A percentile compares a stretch with the other conserved stretches of the same genome.
Conservation (phyloP, 2,329 filamentous ascomycete species). For the Dryadomyces quercus-mongolicae region DNA sequence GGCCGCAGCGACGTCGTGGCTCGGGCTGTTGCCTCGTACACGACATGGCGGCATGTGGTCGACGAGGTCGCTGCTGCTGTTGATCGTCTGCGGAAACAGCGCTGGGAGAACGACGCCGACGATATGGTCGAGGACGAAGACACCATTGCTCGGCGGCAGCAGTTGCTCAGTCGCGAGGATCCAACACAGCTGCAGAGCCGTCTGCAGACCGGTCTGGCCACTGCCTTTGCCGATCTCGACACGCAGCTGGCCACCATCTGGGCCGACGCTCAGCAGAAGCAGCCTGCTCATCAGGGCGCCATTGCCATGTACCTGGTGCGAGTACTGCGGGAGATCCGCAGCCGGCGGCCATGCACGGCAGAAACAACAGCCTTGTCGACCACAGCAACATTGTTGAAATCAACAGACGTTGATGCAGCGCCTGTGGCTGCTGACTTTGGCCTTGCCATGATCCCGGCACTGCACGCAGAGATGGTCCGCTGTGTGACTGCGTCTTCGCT, state of each 20-base stretch:
- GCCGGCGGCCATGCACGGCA: conserved; percentile 37
- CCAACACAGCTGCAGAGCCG: conserved; percentile 23
- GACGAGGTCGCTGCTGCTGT: conserved; percentile 52
- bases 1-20: conserved; percentile 59
- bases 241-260: conserved; percentile 40
- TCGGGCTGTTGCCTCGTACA: conserved; percentile 49
- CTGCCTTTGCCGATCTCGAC: conserved; percentile 35
- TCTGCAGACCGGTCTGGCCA: conserved; percentile 19
- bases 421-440: conserved; percentile 37
- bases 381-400: too few species aligned
- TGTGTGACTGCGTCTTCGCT: conserved; percentile 39
- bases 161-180: conserved; percentile 53
- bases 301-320: conserved; percentile 58
- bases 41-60: conserved; percentile 63
- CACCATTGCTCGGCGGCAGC: conserved; percentile 53
- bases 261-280: conserved; percentile 7
- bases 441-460: conserved; percentile 43
- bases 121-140: conserved; percentile 65
- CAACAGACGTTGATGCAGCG: not conserved
- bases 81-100: conserved; percentile 51
- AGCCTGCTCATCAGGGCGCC: not conserved
- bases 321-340: conserved; percentile 60
- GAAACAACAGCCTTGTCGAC: not conserved
- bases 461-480: conserved; percentile 51
- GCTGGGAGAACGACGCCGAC: conserved; percentile 60